phyloP scores from a whole-genome alignment of 31 red algal species.

The Pterothamnion heteromorphum region DNA sequence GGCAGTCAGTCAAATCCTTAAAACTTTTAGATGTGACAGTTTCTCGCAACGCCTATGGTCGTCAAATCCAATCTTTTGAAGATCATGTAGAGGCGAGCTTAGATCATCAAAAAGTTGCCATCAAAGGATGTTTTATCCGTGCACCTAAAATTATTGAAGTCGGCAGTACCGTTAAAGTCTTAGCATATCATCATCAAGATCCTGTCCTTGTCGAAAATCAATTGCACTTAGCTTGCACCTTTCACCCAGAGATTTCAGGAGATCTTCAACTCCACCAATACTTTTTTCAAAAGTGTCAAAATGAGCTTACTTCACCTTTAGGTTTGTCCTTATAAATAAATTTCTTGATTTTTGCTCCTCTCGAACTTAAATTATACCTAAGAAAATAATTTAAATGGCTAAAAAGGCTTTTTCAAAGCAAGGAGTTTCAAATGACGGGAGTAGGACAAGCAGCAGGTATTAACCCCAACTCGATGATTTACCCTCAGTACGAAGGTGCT shows the following conservation, averaged over 20 bases:
- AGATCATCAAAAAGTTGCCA: conserved; percentile 30
- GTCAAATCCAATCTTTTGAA: conserved; percentile 93
- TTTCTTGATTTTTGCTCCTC: too few species aligned
- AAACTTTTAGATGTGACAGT: conserved; percentile 69
- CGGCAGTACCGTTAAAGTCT: conserved; percentile 43
- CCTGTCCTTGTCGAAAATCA: conserved; percentile 75
- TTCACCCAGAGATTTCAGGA: conserved; percentile 89
- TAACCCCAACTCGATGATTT: too few species aligned
- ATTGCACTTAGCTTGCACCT: conserved; percentile 66
- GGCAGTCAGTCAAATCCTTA: conserved; percentile 54
- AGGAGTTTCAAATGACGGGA: too few species aligned
- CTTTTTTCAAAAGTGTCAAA: too few species aligned
- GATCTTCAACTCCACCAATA: conserved; percentile 76
- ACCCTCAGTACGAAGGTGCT: too few species aligned
- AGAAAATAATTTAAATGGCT: too few species aligned
- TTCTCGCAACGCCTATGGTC: conserved; percentile 83
- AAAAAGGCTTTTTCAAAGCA: too few species aligned
- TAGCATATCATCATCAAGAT: conserved; percentile 44
- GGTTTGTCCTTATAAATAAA: too few species aligned
- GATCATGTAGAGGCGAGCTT: conserved; percentile 13
- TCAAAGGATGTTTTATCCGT: conserved; percentile 82
- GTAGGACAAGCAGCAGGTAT: too few species aligned
- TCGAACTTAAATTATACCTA: too few species aligned
- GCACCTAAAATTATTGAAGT: conserved; percentile 66
- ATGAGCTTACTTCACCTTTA: too few species aligned